Conservation (phyloP, 176 grass and related monocot species). For the Paspalum vaginatum region DNA sequence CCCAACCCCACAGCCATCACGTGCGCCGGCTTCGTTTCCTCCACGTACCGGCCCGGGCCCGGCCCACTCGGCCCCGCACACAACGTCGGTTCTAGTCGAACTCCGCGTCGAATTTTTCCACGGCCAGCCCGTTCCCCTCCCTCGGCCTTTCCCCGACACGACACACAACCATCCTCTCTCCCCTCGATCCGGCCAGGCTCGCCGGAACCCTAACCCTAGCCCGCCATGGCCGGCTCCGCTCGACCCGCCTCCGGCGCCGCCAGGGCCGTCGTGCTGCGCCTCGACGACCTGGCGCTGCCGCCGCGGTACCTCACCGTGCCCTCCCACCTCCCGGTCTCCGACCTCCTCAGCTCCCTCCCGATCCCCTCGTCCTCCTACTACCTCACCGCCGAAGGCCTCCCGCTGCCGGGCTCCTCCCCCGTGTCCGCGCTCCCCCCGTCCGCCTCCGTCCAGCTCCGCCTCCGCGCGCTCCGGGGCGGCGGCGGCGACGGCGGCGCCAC, state of each 20-base stretch:
- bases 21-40: background rate
- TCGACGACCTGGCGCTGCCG: conserved; percentile 51
- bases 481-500: conserved; percentile 96
- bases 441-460: conserved; percentile 47
- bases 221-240: background rate
- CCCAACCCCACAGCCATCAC: background rate
- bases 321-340: conserved; percentile 46
- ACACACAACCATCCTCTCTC: too few species aligned
- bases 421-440: conserved; percentile 41
- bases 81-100: background rate
- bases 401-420: conserved; percentile 28
- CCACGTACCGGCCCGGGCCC: background rate
- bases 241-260: background rate
- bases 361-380: conserved; percentile 54
- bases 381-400: conserved; percentile 67
- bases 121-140: background rate
- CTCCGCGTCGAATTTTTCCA: background rate
- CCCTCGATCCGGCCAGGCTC: conserved; percentile 11
- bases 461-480: conserved; percentile 73
- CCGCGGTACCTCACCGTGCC: conserved; percentile 54
- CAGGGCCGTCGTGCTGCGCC: conserved; percentile 41
- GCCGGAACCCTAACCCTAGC: conserved; percentile 55
- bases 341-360: conserved; percentile 55
- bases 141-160: background rate
- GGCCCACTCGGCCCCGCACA: background rate